phyloP scores from a whole-genome alignment of 202 grass and related monocot genomes.

The Zoysia matrella region DNA sequence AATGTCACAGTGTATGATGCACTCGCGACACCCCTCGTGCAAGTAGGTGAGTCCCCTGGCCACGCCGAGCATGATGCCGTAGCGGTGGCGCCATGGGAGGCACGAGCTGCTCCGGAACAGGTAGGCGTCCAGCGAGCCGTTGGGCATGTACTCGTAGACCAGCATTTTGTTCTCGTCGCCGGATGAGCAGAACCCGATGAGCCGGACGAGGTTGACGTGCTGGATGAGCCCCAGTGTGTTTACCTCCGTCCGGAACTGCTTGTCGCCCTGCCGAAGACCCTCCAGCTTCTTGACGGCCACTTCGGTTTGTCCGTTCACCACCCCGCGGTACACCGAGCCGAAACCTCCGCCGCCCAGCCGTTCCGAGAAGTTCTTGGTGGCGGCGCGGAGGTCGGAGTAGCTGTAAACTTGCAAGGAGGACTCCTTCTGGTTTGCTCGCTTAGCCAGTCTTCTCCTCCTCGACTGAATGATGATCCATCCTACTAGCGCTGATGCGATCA shows the following conservation, averaged over 20 bases:
- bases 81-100: conserved; percentile 19
- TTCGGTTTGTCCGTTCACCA: not conserved
- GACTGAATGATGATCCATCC: not conserved
- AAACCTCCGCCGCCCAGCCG: conserved; percentile 27
- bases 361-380: conserved; percentile 51
- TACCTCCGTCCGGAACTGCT: conserved; percentile 50
- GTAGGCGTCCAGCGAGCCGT: conserved; percentile 33
- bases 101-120: conserved; percentile 3
- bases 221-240: conserved; percentile 37
- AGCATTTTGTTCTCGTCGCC: conserved; percentile 29
- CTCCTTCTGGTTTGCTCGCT: not conserved
- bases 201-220: conserved; percentile 41
- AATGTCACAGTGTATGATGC: conserved; percentile 74
- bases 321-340: conserved; percentile 39
- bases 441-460: not conserved
- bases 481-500: not conserved
- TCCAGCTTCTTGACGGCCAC: conserved; percentile 45
- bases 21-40: conserved; percentile 29
- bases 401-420: conserved; percentile 25
- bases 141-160: conserved; percentile 45
- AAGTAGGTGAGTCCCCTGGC: conserved; percentile 26
- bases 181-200: conserved; percentile 36
- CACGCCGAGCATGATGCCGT: conserved; percentile 25
- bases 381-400: conserved; percentile 39
- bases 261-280: conserved; percentile 12